Evolutionary conservation across 257 asterid species (phyloP).

Genomic region (Ligustrum vulgare): DNA sequence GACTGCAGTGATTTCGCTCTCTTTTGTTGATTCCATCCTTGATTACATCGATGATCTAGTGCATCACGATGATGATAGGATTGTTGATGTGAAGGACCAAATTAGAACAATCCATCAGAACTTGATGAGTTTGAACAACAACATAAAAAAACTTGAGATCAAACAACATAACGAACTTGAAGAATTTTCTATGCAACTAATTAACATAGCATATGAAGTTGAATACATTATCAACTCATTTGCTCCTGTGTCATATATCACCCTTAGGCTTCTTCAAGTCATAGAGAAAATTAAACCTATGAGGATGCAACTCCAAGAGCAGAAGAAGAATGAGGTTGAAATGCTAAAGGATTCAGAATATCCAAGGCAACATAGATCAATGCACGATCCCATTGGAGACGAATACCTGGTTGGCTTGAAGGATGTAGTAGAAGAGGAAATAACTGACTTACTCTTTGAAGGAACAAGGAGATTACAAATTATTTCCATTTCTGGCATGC

Average conservation of each 20-base stretch:
- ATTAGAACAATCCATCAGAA: neutral
- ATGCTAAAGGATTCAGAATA: neutral
- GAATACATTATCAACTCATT: neutral
- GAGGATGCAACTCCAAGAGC: neutral
- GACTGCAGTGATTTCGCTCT: neutral
- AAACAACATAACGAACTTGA: neutral
- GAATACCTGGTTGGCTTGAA: too few relatives aligned
- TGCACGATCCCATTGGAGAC: neutral
- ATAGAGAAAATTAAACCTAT: neutral
- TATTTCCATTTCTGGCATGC: conserved; percentile 37
- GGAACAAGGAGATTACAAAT: too few relatives aligned
- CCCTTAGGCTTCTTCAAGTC: neutral
- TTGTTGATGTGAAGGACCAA: conserved; percentile 15
- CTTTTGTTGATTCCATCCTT: neutral
- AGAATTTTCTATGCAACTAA: neutral
- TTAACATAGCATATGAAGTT: conserved; percentile 24
- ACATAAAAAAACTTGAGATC: too few relatives aligned
- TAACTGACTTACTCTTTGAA: too few relatives aligned
- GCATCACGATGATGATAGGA: neutral
- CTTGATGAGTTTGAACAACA: too few relatives aligned
- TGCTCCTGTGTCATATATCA: neutral
- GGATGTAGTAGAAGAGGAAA: too few relatives aligned
- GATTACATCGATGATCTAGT: conserved; percentile 17
- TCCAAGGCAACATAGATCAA: neutral
- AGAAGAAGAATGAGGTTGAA: neutral